Conservation (phyloP, 768 basidiomycete genomes). For the Pulveroboletus sp. region DNA sequence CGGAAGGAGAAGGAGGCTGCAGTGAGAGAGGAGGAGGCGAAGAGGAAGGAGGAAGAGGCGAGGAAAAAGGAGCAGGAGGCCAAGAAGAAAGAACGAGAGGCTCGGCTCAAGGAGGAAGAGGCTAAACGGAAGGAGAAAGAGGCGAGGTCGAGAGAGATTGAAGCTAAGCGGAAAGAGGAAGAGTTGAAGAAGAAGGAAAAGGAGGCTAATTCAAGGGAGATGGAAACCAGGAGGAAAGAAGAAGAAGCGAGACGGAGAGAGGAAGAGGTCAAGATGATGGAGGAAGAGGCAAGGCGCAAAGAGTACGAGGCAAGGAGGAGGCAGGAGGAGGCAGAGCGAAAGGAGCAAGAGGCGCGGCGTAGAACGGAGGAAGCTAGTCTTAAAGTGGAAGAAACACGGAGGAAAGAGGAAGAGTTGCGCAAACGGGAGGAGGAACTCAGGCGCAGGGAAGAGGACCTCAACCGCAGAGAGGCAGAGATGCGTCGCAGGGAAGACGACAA, state of each 20-base stretch:
- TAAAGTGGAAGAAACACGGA: conserved; percentile 22
- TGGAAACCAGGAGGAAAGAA: conserved; percentile 26
- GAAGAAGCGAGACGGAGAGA: conserved; percentile 27
- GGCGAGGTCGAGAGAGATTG: conserved; percentile 15
- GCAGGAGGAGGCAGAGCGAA: conserved; percentile 26
- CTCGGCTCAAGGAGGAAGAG: conserved; percentile 22
- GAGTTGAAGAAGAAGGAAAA: conserved; percentile 22
- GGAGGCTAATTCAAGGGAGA: conserved; percentile 27
- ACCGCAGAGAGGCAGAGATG: conserved; percentile 30
- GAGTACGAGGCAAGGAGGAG: conserved; percentile 31
- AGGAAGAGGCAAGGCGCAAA: conserved; percentile 26
- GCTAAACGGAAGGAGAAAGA: conserved; percentile 30
- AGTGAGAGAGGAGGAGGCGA: conserved; percentile 26
- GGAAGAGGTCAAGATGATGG: conserved; percentile 25
- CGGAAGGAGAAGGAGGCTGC: conserved; percentile 27
- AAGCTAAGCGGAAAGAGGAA: conserved; percentile 21
- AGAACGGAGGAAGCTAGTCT: conserved; percentile 25
- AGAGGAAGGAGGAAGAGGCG: conserved; percentile 24
- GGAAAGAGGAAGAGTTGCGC: conserved; percentile 25
- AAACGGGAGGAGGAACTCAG: conserved; percentile 27
- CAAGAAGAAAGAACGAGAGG: conserved; percentile 19
- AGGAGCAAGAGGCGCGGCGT: conserved; percentile 30
- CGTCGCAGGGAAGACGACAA: conserved; percentile 28
- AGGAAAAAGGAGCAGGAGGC: conserved; percentile 27
- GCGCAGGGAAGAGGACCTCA: conserved; percentile 32